Evolutionary conservation across 2,329 filamentous ascomycete species (phyloP), one percentile per base, ranked within the genome.

Genomic region (Fusarium annulatum): DNA sequence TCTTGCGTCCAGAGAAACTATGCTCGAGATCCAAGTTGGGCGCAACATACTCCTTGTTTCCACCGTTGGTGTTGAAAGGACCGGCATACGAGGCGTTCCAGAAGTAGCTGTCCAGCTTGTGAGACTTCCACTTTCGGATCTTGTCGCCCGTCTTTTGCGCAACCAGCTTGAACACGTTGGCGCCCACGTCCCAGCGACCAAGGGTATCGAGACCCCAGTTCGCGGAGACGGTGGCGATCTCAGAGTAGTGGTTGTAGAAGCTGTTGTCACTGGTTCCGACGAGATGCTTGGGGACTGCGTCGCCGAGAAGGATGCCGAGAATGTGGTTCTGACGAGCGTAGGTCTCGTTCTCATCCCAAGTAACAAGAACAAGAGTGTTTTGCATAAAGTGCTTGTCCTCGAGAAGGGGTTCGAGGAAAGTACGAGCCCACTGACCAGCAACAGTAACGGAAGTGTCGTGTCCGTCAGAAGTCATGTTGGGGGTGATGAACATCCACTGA

Each of bases 271-370:
- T 89, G 30, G 92, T 94, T 63, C 92, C 92, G 46, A 90, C 83
- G 2, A 93, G 86, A n/a, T 87, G 59, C 9, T 84, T 59, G 16
- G 93, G 92, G 5, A 97, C 82, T n/a, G 90, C 91, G 66, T 93
- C 93, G 21, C 94, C 94, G 7, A 96, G 84, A 1, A 96, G 87
- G 73, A 96, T 87, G 71, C 85, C 89, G 67, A 94, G 88, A 59
- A 96, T 88, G 45, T 86, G 86, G 86, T 96, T 96, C 75, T 88
- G 87, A 33, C 85, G 83, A 10, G 85, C 81, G 82, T 95, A 94
- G 15, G 88, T 90, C 76, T 92, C 89, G 80, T 91, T 93, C 84
- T 96, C 94, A 73, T 96, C 94, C 78, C 94, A 96, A 15, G 91
- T 95, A 67, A 96, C 81, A 9, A 96, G 84, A 15, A 96, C 87